These are phyloP conservation scores for Gentiana straminea DNA, from an alignment of 257 asterid species.

Conservation along the genomic window DNA sequence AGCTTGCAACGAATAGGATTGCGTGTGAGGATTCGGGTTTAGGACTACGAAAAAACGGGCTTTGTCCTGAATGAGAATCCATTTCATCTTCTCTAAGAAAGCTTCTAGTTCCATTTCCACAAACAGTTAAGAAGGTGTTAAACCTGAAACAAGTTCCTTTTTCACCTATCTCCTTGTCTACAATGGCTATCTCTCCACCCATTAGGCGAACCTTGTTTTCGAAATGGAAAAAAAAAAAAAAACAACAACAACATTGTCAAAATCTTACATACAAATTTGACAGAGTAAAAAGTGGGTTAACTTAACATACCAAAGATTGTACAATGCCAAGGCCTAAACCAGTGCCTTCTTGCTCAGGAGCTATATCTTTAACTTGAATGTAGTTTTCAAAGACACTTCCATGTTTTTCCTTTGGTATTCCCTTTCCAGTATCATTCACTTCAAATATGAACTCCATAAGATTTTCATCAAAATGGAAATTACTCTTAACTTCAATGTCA, in stretches of 20 bases:
- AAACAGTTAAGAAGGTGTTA: conserved; percentile 2
- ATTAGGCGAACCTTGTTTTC: conserved; percentile 43
- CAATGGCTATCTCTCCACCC: conserved; percentile 67
- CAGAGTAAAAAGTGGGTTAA: background rate
- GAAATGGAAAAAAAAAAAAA: no score
- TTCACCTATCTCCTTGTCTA: conserved; percentile 47
- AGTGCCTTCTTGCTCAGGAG: conserved; percentile 46
- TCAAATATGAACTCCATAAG: conserved; percentile 54
- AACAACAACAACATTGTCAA: no score
- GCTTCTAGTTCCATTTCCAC: background rate
- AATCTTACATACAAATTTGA: background rate
- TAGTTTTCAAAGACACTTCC: conserved; percentile 64
- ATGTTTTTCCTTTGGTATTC: conserved; percentile 64
- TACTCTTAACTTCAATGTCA: conserved; percentile 2
- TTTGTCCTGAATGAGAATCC: conserved; percentile 5
- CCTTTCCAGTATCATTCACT: conserved; percentile 68
- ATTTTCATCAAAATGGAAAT: conserved; percentile 12
- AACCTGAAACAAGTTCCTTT: conserved; percentile 49
- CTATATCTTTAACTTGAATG: conserved; percentile 58
- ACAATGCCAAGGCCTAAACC: conserved; percentile 82
- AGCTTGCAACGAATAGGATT: conserved; percentile 8
- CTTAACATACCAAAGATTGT: conserved; percentile 55
- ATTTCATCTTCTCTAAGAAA: background rate
- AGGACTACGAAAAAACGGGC: background rate
- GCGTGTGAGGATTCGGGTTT: conserved; percentile 12